Conservation (phyloP, 2,329 filamentous ascomycete genomes). For the Aurifilum marmelostoma region DNA sequence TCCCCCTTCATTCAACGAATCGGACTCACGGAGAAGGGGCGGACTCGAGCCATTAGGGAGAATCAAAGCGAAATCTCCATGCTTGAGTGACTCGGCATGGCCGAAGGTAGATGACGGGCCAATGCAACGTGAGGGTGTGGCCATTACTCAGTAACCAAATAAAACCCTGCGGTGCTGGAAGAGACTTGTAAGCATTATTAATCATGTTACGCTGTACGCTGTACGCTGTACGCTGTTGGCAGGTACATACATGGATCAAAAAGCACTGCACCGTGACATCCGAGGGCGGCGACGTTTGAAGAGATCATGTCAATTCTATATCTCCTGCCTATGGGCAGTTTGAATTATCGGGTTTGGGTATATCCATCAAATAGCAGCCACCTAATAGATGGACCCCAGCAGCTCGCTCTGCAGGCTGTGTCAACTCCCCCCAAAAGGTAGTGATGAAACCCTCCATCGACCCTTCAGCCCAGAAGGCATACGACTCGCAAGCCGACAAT, state of each 20-base stretch:
- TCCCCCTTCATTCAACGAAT: not conserved
- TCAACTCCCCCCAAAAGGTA: constrained; percentile 8
- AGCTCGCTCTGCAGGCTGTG: constrained; percentile 8
- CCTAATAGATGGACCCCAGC: constrained; percentile 1
- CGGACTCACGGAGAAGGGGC: not conserved
- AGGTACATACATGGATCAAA: not conserved
- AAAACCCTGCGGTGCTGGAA: not conserved
- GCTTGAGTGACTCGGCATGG: not conserved
- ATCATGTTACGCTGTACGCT: not conserved
- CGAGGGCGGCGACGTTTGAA: not conserved
- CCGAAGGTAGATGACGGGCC: not conserved
- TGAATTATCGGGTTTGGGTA: constrained; percentile 15
- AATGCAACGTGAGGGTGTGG: not conserved
- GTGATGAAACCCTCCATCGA: constrained; percentile 3
- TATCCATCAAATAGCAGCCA: constrained; percentile 20
- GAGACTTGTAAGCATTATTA: not conserved
- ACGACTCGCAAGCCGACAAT: not conserved
- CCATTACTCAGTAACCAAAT: not conserved
- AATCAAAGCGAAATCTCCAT: not conserved
- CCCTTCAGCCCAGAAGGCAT: not conserved
- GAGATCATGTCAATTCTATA: constrained; percentile 6
- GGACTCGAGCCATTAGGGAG: not conserved
- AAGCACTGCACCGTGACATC: not conserved
- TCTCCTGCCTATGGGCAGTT: constrained; percentile 13
- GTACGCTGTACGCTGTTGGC: not conserved